phyloP scores from a whole-genome alignment of 2,329 filamentous ascomycete genomes.

The Aurifilum marmelostoma region DNA sequence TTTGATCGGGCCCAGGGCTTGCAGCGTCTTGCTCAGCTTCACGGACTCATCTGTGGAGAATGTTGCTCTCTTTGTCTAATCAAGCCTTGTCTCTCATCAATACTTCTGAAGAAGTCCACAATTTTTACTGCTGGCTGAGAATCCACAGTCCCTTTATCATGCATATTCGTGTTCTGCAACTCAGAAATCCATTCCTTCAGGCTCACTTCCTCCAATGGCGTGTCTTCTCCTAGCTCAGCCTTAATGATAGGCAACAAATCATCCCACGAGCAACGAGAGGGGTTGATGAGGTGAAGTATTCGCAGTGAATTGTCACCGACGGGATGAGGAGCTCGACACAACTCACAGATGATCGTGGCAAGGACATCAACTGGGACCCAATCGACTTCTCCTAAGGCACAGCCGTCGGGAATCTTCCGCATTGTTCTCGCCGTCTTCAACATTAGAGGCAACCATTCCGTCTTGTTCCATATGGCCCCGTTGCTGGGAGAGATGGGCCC shows the following conservation, averaged over 20 bases:
- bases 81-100: slow-evolving; percentile 2
- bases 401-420: slow-evolving; percentile 30
- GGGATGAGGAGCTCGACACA: background rate
- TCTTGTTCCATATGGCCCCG: slow-evolving; percentile 29
- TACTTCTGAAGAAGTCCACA: slow-evolving; percentile 12
- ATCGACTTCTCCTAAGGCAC: slow-evolving; percentile 26
- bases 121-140: slow-evolving; percentile 20
- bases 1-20: too few species aligned
- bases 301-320: background rate
- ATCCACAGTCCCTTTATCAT: background rate
- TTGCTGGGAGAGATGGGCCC: slow-evolving; percentile 24
- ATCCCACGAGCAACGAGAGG: slow-evolving; percentile 10
- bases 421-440: slow-evolving; percentile 27
- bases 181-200: slow-evolving; percentile 15
- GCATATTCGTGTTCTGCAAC: background rate
- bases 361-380: slow-evolving; percentile 32
- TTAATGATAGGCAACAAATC: slow-evolving; percentile 7
- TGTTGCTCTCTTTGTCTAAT: too few species aligned
- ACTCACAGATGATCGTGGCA: slow-evolving; percentile 30
- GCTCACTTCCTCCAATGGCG: background rate
- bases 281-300: slow-evolving; percentile 18
- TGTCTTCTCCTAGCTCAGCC: background rate
- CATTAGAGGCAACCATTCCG: slow-evolving; percentile 33
- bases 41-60: too few species aligned
- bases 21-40: too few species aligned